Base-by-base conservation (phyloP, 78 protist species). In the Dictyostelium intermedium region DNA sequence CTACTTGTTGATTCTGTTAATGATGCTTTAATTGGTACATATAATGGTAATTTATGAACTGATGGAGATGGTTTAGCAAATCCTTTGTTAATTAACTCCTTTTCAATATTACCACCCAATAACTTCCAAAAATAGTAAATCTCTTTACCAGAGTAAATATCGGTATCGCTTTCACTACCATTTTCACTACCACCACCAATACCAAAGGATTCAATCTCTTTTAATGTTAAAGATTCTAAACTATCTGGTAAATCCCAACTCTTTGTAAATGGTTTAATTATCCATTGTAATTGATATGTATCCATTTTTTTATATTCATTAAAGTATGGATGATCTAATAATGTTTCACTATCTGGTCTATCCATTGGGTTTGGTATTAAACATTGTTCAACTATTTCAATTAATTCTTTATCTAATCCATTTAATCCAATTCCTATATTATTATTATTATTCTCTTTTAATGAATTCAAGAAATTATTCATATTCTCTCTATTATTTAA, bases 241-340 rank as follows among this genome's bases (percentile, higher is more conserved):
- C 69, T 63, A 50, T 89, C 94, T 1, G 94, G 94, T n/a, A 89
- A 35, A 18, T 63, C 37, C 41, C 37, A 18, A 43, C 81, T 79
- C 47, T 89, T 89, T 25, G 63, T 74, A 41, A 41, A 35, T 41
- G 94, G 94, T 34, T 69, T 60, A 4, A 79, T 73, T 2, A 89
- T 74, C 50, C 74, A 89, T 10, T 53, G 39, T 11, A 23, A 50
- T 35, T 43, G 37, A 70, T 63, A 74, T 18, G 82, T 72, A 70
- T 89, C 94, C 11, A 7, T 30, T 1, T 23, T 5, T 37, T 60
- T 53, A 13, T 79, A 47, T 35, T 18, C 37, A 47, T 76, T 39
- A 27, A 91, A 91, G 39, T 73, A 83, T 5, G 95, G 95, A 66
- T 91, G 95, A 45, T 91, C 95, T 30, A 91, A 56, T 13, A 91